Conservation (phyloP, 352 stramenopile species). For the Plasmopara halstedii region DNA sequence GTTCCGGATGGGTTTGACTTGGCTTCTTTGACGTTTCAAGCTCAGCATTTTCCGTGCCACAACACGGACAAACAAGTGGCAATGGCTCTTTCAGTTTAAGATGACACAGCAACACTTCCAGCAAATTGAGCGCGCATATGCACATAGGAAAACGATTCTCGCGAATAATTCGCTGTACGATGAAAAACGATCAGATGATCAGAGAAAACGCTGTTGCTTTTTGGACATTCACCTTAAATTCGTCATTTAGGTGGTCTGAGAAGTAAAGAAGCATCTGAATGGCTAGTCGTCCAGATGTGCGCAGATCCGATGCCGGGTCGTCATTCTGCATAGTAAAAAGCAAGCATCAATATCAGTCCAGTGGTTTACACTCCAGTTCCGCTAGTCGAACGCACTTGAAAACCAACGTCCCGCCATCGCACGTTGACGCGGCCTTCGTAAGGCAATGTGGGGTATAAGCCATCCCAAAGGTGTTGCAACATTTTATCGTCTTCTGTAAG, state of each 20-base stretch:
- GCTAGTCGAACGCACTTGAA: conserved; percentile 35
- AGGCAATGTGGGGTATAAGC: conserved; percentile 50
- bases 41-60: conserved; percentile 57
- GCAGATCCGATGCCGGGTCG: conserved; percentile 51
- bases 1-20: conserved; percentile 42
- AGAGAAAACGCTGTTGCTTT: neutral
- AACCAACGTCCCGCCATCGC: conserved; percentile 56
- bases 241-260: conserved; percentile 55
- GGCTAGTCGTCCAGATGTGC: conserved; percentile 46
- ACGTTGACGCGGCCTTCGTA: conserved; percentile 59
- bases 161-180: conserved; percentile 43
- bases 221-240: conserved; percentile 39
- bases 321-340: conserved; percentile 33
- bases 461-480: conserved; percentile 57
- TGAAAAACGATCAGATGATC: conserved; percentile 1
- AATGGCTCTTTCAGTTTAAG: conserved; percentile 61
- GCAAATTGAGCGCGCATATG: conserved; percentile 50
- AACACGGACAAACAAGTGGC: conserved; percentile 57
- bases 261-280: conserved; percentile 65
- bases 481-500: conserved; percentile 49
- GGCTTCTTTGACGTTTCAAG: conserved; percentile 45
- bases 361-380: neutral
- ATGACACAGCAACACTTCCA: conserved; percentile 62
- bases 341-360: neutral
- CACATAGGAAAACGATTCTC: conserved; percentile 71